Evolutionary conservation across 306 rosid genomes (phyloP), one percentile per base, ranked within the genome.

Genomic region (Inga oerstediana): DNA sequence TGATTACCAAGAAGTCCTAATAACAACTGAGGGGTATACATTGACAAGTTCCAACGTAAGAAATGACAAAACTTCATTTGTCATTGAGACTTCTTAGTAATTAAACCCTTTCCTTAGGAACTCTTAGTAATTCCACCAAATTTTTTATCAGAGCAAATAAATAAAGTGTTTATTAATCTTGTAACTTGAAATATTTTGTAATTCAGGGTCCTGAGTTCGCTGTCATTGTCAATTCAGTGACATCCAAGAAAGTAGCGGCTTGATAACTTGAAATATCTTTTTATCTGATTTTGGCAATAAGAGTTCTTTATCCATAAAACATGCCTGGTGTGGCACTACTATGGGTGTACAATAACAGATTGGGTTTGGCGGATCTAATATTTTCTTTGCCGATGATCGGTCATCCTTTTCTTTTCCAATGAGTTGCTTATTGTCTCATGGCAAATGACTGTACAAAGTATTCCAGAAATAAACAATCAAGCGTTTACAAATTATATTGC

Each of bases 141-240:
- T 58, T 74, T 20, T 44, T 72, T 71, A 35, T 24, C 51, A 43
- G 56, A 65, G 15, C 9, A 39, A 43, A 39, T 14, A 70, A 15
- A 32, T 14, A 12, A 19, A 61, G 79, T 16, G 54, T 71, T 61
- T 41, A 88, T 39, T 35, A 11, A 58, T 80, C 32, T 30, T 37
- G 56, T 77, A 75, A 59, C 66, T 58, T 72, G 86, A 66, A 76
- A 81, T 62, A 76, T 79, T 54, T 80, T 80, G 82, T 65, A 39
- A 3, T 76, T 49, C 85, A 97, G 99, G 99, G 99, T 69, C 98
- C 97, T 44, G 99, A 97, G 82, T 97, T 97, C 44, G 97, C 98
- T 44, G 87, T 89, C 54, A 96, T 96, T 2, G 87, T 92, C 69
- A 96, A 96, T 82, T 91, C 99, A 54, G 98, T 88, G 67, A 92